phyloP scores from a whole-genome alignment of 2,329 filamentous ascomycete species.

The Epicoccum nigrum region DNA sequence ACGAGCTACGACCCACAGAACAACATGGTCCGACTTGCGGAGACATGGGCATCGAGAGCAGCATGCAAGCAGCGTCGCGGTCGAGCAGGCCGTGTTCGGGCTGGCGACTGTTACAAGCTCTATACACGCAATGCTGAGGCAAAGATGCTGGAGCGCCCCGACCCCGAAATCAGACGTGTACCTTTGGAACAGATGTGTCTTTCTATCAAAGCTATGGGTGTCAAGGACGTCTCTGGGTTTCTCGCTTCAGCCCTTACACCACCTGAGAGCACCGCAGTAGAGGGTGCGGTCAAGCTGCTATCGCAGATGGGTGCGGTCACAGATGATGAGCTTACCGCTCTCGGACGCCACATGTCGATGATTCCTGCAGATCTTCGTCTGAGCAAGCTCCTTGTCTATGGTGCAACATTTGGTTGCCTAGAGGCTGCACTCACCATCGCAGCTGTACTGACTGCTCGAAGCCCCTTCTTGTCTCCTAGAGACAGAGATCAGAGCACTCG shows the following conservation, averaged over 20 bases:
- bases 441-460: slow-evolving; percentile 86
- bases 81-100: slow-evolving; percentile 89
- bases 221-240: slow-evolving; percentile 80
- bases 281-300: slow-evolving; percentile 80
- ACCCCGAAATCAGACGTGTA: slow-evolving; percentile 91
- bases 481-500: slow-evolving; percentile 84
- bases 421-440: slow-evolving; percentile 89
- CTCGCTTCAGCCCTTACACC: slow-evolving; percentile 87
- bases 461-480: slow-evolving; percentile 83
- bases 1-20: slow-evolving; percentile 90
- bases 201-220: slow-evolving; percentile 93
- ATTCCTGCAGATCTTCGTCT: slow-evolving; percentile 92
- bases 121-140: slow-evolving; percentile 85
- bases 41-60: slow-evolving; percentile 92
- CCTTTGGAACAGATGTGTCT: slow-evolving; percentile 93
- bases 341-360: slow-evolving; percentile 92
- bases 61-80: slow-evolving; percentile 94
- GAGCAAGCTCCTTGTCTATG: slow-evolving; percentile 94
- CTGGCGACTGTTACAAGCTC: slow-evolving; percentile 92
- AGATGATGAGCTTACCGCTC: slow-evolving; percentile 82
- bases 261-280: slow-evolving; percentile 82
- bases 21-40: slow-evolving; percentile 92
- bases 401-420: slow-evolving; percentile 89
- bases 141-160: slow-evolving; percentile 85
- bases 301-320: slow-evolving; percentile 87